Evolutionary conservation across 371 early-diverging fungal species (phyloP), one percentile per base, ranked within the genome.

Genomic region (Rhizopus microsporus): DNA sequence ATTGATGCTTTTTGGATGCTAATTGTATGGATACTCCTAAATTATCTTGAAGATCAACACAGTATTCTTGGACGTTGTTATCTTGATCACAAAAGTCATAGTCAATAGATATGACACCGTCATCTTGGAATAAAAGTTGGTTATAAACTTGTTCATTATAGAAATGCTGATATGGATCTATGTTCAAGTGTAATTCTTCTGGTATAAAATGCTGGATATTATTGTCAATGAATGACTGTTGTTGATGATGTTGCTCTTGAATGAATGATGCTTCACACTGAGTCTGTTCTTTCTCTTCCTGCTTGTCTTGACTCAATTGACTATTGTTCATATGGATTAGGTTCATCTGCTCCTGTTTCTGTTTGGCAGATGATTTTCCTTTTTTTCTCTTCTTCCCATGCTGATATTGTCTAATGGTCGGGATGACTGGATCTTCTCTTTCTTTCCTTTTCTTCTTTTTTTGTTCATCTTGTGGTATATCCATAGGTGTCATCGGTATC

Each of bases 11-110:
- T 17, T 46, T 46, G 17, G 46, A 46, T 29, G 29, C 46, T 29
- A 46, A 29, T 46, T 46, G 46, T 46, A 46, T 46, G 9, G 46
- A 46, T 46, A 46, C 46, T 29, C 46, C 46, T 46, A 46, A 46
- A 23, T 46, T 15, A 46, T 17, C 46, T 23, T 46, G 29, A 16
- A 46, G 29, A 23, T 29, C 46, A 7, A 46, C 46, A 4, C 7
- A 29, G 30, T 46, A 46, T 46, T 46, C 46, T 29, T 46, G 46
- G 1, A 46, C 30, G 23, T 46, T 15, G 3, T 46, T 17, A 46
- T 23, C 15, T 29, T 29, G 9, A 5, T 29, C 17, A 12, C 29
- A 7, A 29, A 23, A 46, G 15, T 16, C 15, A 15, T 43, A 43
- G n/a, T 43, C 43, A n/a, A 16, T 43, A 5, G 43, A 16, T 43